Base-by-base conservation (phyloP, 768 basidiomycete species). In the Auricularia cornea region DNA sequence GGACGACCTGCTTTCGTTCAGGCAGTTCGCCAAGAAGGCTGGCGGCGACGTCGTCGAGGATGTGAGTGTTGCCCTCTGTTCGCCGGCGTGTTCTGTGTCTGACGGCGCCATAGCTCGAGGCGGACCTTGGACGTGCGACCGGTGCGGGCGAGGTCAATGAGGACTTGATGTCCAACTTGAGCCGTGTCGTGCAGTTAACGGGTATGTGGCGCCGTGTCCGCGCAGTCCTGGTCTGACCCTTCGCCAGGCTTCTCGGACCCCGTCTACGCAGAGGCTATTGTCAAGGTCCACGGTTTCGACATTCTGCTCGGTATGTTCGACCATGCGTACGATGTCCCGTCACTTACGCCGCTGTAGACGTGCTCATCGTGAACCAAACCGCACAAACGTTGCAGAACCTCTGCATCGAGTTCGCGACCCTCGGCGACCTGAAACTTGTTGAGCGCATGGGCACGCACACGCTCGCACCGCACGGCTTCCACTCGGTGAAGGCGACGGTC, bases 221-320 rank as follows among this genome's bases (percentile, higher is more conserved):
- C 54, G 23, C 57, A 20, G 29, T 44, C 31, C 26, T 23, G 14
- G 48, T 40, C 3, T 59, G 30, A 26, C n/a, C 56, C 30, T 52
- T 68, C 87, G 10, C 1, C 35, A 38, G 94, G 96, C 33, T 98
- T 98, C 83, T 97, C 95, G 30, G 97, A 98, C 72, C 93, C 96
- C 12, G 93, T 99, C 66, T 98, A 98, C 69, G 95, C 95, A 8
- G 97, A 99, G 73, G 95, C 96, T 2, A 93, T 92, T 70, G 95
- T 98, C 68, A 96, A 94, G 74, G 92, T 98, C 75, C 92, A 98
- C 67, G 94, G 94, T 41, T 98, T 98, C 73, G 96, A 99, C 73
- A 97, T 99, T 70, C 76, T 93, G 48, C 84, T 99, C 3, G 93
- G 35, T 38, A 14, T 8, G 92, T 92, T 33, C 32, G 69, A 66